Evolutionary conservation across 331 rosid genomes (phyloP).

Genomic region (Ulmus americana): DNA sequence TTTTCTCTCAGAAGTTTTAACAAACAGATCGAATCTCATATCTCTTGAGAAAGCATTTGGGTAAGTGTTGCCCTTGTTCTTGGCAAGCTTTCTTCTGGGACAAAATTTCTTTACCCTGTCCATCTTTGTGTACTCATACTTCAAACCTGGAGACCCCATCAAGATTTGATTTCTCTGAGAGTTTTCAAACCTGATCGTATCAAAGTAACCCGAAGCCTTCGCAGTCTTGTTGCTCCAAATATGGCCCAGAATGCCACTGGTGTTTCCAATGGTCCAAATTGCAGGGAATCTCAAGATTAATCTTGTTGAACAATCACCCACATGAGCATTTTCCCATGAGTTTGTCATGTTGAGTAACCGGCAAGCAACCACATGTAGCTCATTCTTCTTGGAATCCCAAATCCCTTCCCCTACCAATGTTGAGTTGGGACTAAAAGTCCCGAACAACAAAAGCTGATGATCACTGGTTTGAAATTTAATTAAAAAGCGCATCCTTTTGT

Average conservation of each 20-base stretch:
- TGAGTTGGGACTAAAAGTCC: constrained; percentile 34
- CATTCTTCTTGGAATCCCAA: constrained; percentile 45
- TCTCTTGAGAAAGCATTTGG: constrained; percentile 33
- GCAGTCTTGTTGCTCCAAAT: constrained; percentile 47
- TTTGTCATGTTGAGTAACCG: constrained; percentile 10
- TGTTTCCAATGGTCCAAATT: constrained; percentile 49
- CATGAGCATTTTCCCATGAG: constrained; percentile 19
- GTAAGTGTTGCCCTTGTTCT: constrained; percentile 19
- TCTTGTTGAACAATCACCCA: constrained; percentile 48
- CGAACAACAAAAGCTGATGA: not conserved
- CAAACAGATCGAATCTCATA: constrained; percentile 44
- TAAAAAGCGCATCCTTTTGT: constrained; percentile 32
- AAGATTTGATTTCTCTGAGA: not conserved
- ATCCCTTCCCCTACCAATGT: constrained; percentile 53
- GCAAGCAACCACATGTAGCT: constrained; percentile 39
- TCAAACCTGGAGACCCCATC: constrained; percentile 11
- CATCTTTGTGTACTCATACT: constrained; percentile 41
- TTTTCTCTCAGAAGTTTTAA: constrained; percentile 12
- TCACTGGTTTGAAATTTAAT: constrained; percentile 15
- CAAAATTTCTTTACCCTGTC: constrained; percentile 36
- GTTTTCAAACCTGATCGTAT: constrained; percentile 33
- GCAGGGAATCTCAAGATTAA: constrained; percentile 37
- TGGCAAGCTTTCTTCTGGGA: constrained; percentile 13
- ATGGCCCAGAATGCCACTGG: constrained; percentile 38
- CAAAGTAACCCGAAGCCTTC: constrained; percentile 31